phyloP scores from a whole-genome alignment of 164 flowering plant species.

The Vitis cinerea region DNA sequence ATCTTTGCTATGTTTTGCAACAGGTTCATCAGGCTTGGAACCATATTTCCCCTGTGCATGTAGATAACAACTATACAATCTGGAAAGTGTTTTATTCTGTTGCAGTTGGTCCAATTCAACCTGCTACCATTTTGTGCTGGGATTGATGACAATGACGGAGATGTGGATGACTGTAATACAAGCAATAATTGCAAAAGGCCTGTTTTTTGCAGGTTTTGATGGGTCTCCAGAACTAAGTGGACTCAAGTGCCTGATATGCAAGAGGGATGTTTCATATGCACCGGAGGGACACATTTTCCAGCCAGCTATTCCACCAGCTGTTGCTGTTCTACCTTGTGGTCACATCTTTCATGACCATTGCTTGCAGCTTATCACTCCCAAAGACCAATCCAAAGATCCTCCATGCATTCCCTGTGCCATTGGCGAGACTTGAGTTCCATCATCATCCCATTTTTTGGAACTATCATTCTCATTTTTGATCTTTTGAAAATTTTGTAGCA shows the following conservation, averaged over 20 bases:
- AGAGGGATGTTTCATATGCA: constrained; percentile 33
- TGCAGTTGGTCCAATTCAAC: not conserved
- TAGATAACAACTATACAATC: too few species aligned
- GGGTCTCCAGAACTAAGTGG: constrained; percentile 13
- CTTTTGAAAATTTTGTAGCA: not conserved
- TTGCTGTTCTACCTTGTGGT: constrained; percentile 46
- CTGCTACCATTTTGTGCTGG: not conserved
- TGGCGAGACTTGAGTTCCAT: constrained; percentile 10
- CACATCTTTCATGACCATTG: constrained; percentile 46
- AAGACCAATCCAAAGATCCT: constrained; percentile 30
- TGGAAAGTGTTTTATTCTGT: not conserved
- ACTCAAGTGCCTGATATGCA: constrained; percentile 36
- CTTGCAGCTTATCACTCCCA: constrained; percentile 36
- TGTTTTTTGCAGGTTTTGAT: constrained; percentile 20
- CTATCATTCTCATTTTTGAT: not conserved
- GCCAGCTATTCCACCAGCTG: constrained; percentile 22
- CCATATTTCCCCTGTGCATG: too few species aligned
- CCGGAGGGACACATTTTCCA: constrained; percentile 25
- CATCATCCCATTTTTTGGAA: not conserved
- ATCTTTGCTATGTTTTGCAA: too few species aligned
- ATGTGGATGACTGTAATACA: not conserved
- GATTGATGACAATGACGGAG: not conserved
- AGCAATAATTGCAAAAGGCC: not conserved
- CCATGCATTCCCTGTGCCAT: constrained; percentile 49
- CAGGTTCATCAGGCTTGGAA: too few species aligned